phyloP scores from a whole-genome alignment of 2,329 filamentous ascomycete genomes.

The Xylaria sp. region DNA sequence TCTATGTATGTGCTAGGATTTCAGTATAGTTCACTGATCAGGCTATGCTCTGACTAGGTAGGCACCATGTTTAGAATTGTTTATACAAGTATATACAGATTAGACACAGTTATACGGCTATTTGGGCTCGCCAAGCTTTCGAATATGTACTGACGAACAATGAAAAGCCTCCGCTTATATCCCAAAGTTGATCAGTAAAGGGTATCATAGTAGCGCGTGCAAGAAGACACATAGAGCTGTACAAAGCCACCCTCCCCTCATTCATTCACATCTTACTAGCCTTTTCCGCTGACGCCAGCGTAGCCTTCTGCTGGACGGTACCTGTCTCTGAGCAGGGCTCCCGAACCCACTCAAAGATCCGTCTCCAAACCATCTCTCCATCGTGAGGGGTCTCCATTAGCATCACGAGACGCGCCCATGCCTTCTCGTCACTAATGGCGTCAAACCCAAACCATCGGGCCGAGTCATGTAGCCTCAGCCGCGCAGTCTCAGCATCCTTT shows the following conservation, averaged over 20 bases:
- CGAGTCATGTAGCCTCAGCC: slow-evolving; percentile 52
- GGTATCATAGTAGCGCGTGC: slow-evolving; percentile 10
- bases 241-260: not conserved
- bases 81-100: not conserved
- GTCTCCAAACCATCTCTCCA: slow-evolving; percentile 53
- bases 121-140: not conserved
- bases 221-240: not conserved
- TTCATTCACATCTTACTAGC: slow-evolving; percentile 32
- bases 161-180: not conserved
- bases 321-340: slow-evolving; percentile 21
- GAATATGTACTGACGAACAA: not conserved
- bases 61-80: not conserved
- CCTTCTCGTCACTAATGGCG: slow-evolving; percentile 46
- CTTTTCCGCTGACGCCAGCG: slow-evolving; percentile 17
- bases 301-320: not conserved
- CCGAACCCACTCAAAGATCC: slow-evolving; percentile 41
- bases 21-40: not conserved
- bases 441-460: slow-evolving; percentile 54
- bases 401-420: slow-evolving; percentile 45
- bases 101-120: not conserved
- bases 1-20: not conserved
- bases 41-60: not conserved
- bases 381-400: slow-evolving; percentile 52
- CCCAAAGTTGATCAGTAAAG: not conserved
- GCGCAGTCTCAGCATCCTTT: slow-evolving; percentile 55